Percentiles rank a stretch among this genome's conserved stretches.
phyloP scores from a whole-genome alignment of 306 rosid species.

The Acacia melanoxylon region DNA sequence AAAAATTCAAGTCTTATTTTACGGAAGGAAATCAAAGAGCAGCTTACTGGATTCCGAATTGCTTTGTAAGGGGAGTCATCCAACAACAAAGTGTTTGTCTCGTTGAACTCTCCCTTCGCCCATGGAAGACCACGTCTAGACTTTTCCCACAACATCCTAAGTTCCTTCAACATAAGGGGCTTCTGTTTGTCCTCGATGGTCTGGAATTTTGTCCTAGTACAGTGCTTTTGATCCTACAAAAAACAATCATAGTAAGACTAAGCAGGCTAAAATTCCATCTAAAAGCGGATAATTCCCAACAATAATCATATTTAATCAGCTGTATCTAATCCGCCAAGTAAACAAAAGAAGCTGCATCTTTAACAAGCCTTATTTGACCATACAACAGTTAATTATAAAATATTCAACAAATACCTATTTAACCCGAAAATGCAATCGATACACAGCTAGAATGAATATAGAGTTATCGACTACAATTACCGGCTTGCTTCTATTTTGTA shows the following conservation, averaged over 20 bases:
- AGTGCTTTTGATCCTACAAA: conserved; percentile 66
- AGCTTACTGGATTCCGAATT: conserved; percentile 79
- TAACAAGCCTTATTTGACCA: not conserved
- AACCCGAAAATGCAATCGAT: conserved; percentile 13
- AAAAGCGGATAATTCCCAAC: conserved; percentile 15
- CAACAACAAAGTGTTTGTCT: conserved; percentile 78
- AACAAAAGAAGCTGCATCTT: conserved; percentile 4
- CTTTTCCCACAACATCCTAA: conserved; percentile 77
- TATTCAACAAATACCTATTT: conserved; percentile 10
- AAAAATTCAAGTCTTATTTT: conserved; percentile 15
- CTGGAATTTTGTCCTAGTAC: conserved; percentile 54
- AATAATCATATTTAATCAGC: not conserved
- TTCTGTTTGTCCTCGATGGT: conserved; percentile 61
- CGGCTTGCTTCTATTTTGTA: conserved; percentile 1
- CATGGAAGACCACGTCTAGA: conserved; percentile 66
- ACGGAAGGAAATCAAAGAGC: conserved; percentile 15
- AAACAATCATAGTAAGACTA: conserved; percentile 20
- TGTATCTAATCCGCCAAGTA: not conserved
- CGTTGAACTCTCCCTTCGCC: conserved; percentile 70
- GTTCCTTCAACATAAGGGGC: conserved; percentile 82
- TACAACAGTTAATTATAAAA: not conserved
- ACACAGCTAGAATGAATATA: conserved; percentile 11
- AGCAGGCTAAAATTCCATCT: conserved; percentile 10
- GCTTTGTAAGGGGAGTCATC: conserved; percentile 96
- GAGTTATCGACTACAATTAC: not conserved